A percentile compares a stretch with the other conserved stretches of the same genome.
Evolutionary conservation across 352 stramenopile species (phyloP).

Genomic region (Pythium periplocum): DNA sequence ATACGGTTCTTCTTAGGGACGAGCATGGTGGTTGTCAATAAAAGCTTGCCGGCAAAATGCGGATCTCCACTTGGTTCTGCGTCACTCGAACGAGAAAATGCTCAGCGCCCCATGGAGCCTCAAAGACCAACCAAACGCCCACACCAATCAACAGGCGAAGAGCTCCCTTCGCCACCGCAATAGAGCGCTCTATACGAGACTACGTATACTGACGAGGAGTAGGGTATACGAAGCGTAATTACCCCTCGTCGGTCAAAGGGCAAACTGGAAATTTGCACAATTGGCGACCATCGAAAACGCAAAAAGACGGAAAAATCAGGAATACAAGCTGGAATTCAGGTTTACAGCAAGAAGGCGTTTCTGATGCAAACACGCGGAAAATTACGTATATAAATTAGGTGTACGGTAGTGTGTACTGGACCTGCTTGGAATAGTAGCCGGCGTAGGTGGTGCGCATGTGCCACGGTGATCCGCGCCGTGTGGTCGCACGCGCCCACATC

Average conservation of each 20-base stretch:
- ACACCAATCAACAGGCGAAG: constrained; percentile 2
- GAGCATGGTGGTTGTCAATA: constrained; percentile 75
- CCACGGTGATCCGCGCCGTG: no score
- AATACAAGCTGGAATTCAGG: no score
- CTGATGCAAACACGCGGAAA: no score
- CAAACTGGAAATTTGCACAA: constrained; percentile 3
- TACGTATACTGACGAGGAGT: background rate
- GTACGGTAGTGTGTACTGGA: no score
- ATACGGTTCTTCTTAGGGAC: constrained; percentile 99
- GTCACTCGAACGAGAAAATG: constrained; percentile 23
- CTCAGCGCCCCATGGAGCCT: background rate
- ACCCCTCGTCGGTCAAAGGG: background rate
- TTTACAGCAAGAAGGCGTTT: no score
- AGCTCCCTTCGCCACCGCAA: constrained; percentile 1
- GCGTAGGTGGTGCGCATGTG: no score
- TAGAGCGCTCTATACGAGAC: background rate
- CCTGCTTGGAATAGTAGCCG: no score
- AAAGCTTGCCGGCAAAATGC: constrained; percentile 88
- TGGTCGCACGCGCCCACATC: no score
- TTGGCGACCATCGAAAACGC: background rate
- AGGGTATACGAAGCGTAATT: constrained; percentile 1
- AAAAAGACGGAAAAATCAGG: no score
- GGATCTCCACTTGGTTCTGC: constrained; percentile 75
- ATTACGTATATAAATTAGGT: no score
- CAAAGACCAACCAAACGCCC: constrained; percentile 3